Evolutionary conservation across 1,284 basidiomycete species (phyloP).

Genomic region (Puccinia novopanici): DNA sequence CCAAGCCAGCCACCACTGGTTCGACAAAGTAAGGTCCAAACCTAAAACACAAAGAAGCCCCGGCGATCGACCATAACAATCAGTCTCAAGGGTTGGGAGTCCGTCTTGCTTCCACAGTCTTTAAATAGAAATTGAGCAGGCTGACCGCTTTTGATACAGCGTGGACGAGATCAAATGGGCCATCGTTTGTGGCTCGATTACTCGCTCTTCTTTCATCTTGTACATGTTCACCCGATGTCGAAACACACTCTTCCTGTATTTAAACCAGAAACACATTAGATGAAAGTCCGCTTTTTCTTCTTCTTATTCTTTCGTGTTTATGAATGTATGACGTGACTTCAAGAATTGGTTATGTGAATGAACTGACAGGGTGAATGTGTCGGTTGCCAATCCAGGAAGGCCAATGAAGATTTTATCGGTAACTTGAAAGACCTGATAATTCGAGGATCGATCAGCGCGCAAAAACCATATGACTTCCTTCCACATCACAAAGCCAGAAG

Average conservation of each 20-base stretch:
- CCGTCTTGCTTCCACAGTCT: too few species aligned
- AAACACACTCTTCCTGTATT: slow-evolving; percentile 68
- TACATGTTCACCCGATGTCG: slow-evolving; percentile 98
- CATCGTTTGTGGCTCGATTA: slow-evolving; percentile 94
- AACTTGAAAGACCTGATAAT: slow-evolving; percentile 73
- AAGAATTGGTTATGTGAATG: background rate
- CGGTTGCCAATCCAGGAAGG: slow-evolving; percentile 87
- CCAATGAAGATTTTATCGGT: slow-evolving; percentile 91
- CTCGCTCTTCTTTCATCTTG: slow-evolving; percentile 97
- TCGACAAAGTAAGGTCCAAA: slow-evolving; percentile 98
- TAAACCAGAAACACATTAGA: background rate
- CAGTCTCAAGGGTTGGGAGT: background rate
- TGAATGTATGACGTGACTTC: too few species aligned
- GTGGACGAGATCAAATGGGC: slow-evolving; percentile 93
- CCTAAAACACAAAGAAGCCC: slow-evolving; percentile 56
- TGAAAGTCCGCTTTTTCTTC: background rate
- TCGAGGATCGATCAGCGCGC: background rate
- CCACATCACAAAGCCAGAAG: too few species aligned
- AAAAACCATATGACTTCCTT: background rate
- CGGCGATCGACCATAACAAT: background rate
- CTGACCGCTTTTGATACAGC: slow-evolving; percentile 84
- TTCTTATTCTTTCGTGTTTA: too few species aligned
- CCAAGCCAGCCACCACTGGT: slow-evolving; percentile 88
- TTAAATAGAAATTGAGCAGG: background rate
- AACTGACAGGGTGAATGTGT: slow-evolving; percentile 79